phyloP scores from a whole-genome alignment of 345 rosid genomes.

The Hypericum perforatum region DNA sequence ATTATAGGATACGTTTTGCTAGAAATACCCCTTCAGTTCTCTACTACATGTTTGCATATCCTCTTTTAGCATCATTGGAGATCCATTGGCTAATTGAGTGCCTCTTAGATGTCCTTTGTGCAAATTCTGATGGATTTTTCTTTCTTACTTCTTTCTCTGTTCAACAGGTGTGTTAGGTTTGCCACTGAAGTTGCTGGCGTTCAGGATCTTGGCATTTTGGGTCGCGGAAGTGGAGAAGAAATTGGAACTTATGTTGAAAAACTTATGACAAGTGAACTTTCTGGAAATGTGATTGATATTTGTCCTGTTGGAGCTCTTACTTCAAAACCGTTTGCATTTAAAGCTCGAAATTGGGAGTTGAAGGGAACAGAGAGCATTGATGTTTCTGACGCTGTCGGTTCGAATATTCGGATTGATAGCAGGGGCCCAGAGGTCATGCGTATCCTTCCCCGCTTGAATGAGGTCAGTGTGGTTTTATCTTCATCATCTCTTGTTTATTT shows the following conservation, averaged over 20 bases:
- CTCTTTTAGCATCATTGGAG: too few relatives aligned
- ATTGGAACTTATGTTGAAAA: conserved; percentile 97
- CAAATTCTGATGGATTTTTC: conserved; percentile 7
- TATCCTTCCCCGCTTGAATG: conserved; percentile 78
- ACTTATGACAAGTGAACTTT: conserved; percentile 98
- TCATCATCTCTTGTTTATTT: background rate
- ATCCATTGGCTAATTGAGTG: background rate
- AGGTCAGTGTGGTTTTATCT: conserved; percentile 34
- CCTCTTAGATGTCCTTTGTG: background rate
- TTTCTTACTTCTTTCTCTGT: background rate
- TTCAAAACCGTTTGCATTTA: conserved; percentile 96
- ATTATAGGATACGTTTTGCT: too few relatives aligned
- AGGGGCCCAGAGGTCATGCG: conserved; percentile 99
- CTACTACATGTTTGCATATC: too few relatives aligned
- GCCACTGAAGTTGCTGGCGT: conserved; percentile 97
- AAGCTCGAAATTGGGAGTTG: conserved; percentile 98
- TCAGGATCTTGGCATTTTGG: conserved; percentile 96
- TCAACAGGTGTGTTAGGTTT: conserved; percentile 86
- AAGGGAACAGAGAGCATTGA: conserved; percentile 95
- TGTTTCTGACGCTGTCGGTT: conserved; percentile 93
- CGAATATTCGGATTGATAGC: conserved; percentile 92
- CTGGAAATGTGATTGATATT: conserved; percentile 95
- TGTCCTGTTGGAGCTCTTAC: conserved; percentile 99
- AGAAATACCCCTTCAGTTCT: too few relatives aligned
- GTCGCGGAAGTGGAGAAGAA: conserved; percentile 99